Percentiles rank a stretch among this genome's conserved stretches.
Evolutionary conservation across 306 rosid species (phyloP).

Genomic region (Ormosia emarginata): DNA sequence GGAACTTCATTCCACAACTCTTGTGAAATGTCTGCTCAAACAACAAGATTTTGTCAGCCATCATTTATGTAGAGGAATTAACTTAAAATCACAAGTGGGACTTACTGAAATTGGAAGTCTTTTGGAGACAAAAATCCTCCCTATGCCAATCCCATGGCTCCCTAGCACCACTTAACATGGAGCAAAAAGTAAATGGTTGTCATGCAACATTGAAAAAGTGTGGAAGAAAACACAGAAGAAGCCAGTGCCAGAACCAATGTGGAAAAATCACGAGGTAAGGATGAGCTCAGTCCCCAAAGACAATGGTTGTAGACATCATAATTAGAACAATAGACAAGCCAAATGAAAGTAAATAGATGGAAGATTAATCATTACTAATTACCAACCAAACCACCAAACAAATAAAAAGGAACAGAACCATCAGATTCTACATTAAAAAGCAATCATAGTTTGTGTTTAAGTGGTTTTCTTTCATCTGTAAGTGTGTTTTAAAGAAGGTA

Average conservation of each 20-base stretch:
- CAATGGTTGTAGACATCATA: not conserved
- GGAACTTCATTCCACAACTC: constrained; percentile 61
- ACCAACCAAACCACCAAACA: not conserved
- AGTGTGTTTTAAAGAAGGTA: too few species aligned
- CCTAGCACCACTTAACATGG: constrained; percentile 30
- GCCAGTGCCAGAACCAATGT: not conserved
- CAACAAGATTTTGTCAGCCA: constrained; percentile 10
- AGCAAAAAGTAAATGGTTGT: not conserved
- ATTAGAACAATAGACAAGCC: not conserved
- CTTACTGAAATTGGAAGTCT: constrained; percentile 48
- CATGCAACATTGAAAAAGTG: not conserved
- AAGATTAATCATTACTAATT: not conserved
- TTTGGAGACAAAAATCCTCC: constrained; percentile 39
- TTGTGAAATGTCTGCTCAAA: constrained; percentile 49
- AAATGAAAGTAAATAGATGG: not conserved
- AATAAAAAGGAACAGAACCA: not conserved
- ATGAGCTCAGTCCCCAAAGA: not conserved
- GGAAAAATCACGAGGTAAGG: not conserved
- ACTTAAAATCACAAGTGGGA: not conserved
- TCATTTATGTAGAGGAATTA: not conserved
- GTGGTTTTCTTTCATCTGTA: constrained; percentile 8
- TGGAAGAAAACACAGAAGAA: constrained; percentile 1
- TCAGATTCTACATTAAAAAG: constrained; percentile 4
- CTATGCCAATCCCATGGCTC: constrained; percentile 65
- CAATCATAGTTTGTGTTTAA: not conserved